Evolutionary conservation across 2,329 filamentous ascomycete species (phyloP).

Genomic region (Tolypocladium endophyticum): DNA sequence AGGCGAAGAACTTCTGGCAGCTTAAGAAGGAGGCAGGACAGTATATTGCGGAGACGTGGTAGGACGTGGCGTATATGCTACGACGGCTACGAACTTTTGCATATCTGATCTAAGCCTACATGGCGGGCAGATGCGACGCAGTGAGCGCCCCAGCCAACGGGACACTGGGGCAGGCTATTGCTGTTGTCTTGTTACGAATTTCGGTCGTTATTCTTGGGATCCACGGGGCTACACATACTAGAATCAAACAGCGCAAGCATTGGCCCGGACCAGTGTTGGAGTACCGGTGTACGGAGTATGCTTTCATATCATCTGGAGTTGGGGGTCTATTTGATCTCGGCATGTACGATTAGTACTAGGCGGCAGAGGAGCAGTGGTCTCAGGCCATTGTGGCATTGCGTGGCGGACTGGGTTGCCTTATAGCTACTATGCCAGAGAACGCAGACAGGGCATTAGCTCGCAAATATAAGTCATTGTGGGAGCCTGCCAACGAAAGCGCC

Average conservation of each 20-base stretch:
- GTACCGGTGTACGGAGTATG: neutral
- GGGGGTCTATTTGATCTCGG: neutral
- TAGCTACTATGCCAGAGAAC: neutral
- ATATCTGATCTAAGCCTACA: neutral
- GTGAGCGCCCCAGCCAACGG: neutral
- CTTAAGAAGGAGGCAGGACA: slow-evolving; percentile 87
- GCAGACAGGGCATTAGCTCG: neutral
- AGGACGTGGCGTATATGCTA: slow-evolving; percentile 2
- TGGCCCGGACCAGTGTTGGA: neutral
- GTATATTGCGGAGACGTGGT: slow-evolving; percentile 83
- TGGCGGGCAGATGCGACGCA: neutral
- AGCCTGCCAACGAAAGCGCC: too few species aligned
- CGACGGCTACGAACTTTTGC: neutral
- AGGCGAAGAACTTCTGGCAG: slow-evolving; percentile 81
- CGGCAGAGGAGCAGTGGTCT: neutral
- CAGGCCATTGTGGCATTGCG: neutral
- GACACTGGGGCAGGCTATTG: neutral
- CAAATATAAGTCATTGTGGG: too few species aligned
- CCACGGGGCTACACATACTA: neutral
- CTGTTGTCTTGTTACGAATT: neutral
- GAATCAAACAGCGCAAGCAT: neutral
- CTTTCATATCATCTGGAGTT: neutral
- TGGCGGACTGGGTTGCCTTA: neutral
- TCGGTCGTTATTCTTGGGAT: neutral
- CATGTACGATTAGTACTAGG: neutral